These are phyloP conservation scores for Neolentinus lepideus DNA, from an alignment of 1,284 basidiomycete species.

Conservation along the genomic window DNA sequence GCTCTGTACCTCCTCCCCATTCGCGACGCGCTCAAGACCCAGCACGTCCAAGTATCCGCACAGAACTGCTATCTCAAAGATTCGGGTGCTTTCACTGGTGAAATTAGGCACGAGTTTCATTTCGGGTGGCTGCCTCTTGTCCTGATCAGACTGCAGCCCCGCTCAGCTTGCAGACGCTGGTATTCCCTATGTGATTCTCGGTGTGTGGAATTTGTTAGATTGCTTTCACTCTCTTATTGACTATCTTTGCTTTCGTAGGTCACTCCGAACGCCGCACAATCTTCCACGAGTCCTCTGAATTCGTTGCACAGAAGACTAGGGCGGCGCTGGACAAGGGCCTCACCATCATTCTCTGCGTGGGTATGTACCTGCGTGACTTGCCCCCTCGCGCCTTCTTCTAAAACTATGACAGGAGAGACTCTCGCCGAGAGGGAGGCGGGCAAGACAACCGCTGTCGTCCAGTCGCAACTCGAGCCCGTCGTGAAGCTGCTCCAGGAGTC, in stretches of 20 bases:
- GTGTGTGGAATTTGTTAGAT: slow-evolving; percentile 30
- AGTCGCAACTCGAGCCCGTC: slow-evolving; percentile 79
- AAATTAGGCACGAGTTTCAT: slow-evolving; percentile 64
- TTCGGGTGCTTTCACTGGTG: slow-evolving; percentile 93
- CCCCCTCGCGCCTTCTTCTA: too few species aligned
- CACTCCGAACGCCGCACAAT: slow-evolving; percentile 95
- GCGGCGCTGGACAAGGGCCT: slow-evolving; percentile 72
- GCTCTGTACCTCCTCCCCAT: slow-evolving; percentile 77
- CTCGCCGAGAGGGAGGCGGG: slow-evolving; percentile 82
- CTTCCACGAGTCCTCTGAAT: slow-evolving; percentile 83
- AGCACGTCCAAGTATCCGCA: slow-evolving; percentile 74
- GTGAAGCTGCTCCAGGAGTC: slow-evolving; percentile 53
- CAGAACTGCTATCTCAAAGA: slow-evolving; percentile 89
- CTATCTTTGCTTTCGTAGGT: slow-evolving; percentile 35
- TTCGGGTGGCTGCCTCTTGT: slow-evolving; percentile 4
- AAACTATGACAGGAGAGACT: slow-evolving; percentile 55
- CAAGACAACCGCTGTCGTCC: slow-evolving; percentile 76
- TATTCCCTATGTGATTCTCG: slow-evolving; percentile 92
- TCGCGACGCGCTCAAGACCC: slow-evolving; percentile 42
- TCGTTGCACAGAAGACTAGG: slow-evolving; percentile 85
- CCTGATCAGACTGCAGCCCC: slow-evolving; percentile 39
- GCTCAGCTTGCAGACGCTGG: slow-evolving; percentile 79
- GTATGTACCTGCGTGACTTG: too few species aligned
- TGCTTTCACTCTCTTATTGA: neutral
- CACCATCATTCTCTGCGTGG: slow-evolving; percentile 92